These are phyloP conservation scores for Pezicula neosporulosa DNA, from an alignment of 2,329 filamentous ascomycete genomes.

Conservation along the genomic window DNA sequence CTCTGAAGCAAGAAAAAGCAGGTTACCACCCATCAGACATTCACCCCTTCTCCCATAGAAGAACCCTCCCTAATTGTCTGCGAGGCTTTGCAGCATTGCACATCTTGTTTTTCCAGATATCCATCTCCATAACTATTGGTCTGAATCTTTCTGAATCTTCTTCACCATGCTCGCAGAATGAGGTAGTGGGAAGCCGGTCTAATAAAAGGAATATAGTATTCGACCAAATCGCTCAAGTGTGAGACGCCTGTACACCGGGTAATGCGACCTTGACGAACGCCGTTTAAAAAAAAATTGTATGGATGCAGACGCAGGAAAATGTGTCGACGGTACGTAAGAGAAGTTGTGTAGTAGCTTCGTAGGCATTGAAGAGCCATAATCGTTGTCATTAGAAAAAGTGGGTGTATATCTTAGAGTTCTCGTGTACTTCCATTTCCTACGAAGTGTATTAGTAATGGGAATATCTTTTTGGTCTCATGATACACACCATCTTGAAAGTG, in stretches of 20 bases:
- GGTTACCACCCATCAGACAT: slow-evolving; percentile 14
- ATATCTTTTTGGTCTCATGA: slow-evolving; percentile 1
- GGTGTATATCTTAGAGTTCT: slow-evolving; percentile 98
- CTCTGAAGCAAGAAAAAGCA: slow-evolving; percentile 16
- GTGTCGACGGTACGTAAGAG: slow-evolving; percentile 18
- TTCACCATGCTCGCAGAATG: slow-evolving; percentile 18
- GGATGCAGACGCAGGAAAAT: slow-evolving; percentile 21
- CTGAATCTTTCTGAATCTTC: slow-evolving; percentile 10
- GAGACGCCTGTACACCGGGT: slow-evolving; percentile 29
- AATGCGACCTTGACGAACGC: slow-evolving; percentile 28
- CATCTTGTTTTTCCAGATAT: slow-evolving; percentile 17
- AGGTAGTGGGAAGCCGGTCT: slow-evolving; percentile 27
- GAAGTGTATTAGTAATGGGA: slow-evolving; percentile 34
- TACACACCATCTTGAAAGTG: slow-evolving; percentile 96
- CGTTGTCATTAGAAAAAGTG: slow-evolving; percentile 87
- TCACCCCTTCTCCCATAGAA: neutral
- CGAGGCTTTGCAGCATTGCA: slow-evolving; percentile 22
- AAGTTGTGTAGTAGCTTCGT: slow-evolving; percentile 18
- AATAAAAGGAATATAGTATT: slow-evolving; percentile 25
- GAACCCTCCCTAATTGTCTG: neutral
- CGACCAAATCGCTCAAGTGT: slow-evolving; percentile 31
- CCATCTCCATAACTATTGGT: slow-evolving; percentile 1
- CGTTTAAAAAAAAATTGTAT: slow-evolving; percentile 23
- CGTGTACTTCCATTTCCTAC: slow-evolving; percentile 99
- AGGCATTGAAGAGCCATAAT: slow-evolving; percentile 20